Conservation (phyloP, 1,284 basidiomycete species). For the Trichosporon ovoides region DNA sequence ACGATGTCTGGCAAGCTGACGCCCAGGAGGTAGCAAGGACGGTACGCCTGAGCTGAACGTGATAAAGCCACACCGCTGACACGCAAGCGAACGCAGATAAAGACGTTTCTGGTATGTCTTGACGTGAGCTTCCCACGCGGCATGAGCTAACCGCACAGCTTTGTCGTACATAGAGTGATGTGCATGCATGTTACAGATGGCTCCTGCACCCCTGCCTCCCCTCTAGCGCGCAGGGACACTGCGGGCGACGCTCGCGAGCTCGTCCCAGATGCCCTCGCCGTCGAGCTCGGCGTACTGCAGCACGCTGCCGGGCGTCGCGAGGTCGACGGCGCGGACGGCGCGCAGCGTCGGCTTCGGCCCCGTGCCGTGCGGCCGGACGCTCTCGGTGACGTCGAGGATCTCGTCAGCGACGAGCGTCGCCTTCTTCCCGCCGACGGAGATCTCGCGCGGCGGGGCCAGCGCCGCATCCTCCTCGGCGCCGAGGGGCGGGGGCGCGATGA, state of each 20-base stretch:
- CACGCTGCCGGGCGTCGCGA: slow-evolving; percentile 15
- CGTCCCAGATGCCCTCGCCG: slow-evolving; percentile 11
- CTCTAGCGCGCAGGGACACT: background rate
- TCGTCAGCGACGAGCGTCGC: slow-evolving; percentile 16
- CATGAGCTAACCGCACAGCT: no score
- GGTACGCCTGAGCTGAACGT: no score
- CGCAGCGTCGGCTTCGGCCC: slow-evolving; percentile 6
- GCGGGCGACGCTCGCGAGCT: slow-evolving; percentile 11
- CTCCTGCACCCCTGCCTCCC: background rate
- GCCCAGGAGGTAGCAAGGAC: no score
- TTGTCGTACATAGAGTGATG: slow-evolving; percentile 2
- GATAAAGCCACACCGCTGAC: no score
- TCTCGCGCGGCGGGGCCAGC: background rate
- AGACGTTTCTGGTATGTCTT: no score
- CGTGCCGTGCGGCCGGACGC: background rate
- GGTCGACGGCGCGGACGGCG: slow-evolving; percentile 12
- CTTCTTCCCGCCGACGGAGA: background rate
- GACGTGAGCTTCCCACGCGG: no score
- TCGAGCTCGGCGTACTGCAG: slow-evolving; percentile 18
- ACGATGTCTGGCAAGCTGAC: no score
- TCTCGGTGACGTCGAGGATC: slow-evolving; percentile 14
- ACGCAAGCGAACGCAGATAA: no score
- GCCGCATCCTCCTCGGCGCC: background rate
- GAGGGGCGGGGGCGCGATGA: background rate
- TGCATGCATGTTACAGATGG: slow-evolving; percentile 5